Percentiles rank a stretch among this genome's conserved stretches.
phyloP scores from a whole-genome alignment of 441 rosid species.

The Euphorbia neoarborescens region DNA sequence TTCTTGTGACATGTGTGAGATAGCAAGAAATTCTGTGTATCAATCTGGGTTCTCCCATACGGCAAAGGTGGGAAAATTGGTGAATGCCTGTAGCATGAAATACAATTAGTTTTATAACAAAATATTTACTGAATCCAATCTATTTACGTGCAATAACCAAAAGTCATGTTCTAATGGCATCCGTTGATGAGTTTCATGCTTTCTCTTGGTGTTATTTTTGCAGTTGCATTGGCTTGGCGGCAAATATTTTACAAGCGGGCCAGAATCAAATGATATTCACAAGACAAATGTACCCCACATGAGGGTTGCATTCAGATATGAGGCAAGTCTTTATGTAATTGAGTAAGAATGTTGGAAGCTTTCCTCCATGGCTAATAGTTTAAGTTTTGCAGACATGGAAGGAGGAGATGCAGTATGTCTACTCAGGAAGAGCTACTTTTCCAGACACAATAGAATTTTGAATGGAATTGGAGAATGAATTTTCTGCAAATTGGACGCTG shows the following conservation, averaged over 20 bases:
- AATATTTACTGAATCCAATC: background rate
- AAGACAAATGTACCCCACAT: slow-evolving; percentile 54
- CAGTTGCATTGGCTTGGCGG: slow-evolving; percentile 65
- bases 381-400: slow-evolving; percentile 52
- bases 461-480: background rate
- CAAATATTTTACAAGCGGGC: slow-evolving; percentile 44
- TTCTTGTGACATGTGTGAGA: slow-evolving; percentile 63
- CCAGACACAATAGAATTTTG: slow-evolving; percentile 42
- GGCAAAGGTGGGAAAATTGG: slow-evolving; percentile 39
- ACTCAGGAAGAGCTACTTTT: slow-evolving; percentile 34
- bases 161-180: background rate
- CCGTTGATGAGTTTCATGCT: background rate
- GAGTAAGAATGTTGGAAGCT: background rate
- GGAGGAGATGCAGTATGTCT: slow-evolving; percentile 64
- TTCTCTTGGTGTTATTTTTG: background rate
- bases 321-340: slow-evolving; percentile 23
- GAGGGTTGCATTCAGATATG: slow-evolving; percentile 53
- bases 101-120: background rate
- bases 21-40: slow-evolving; percentile 59
- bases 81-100: background rate
- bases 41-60: slow-evolving; percentile 64
- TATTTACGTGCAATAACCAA: background rate
- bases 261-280: slow-evolving; percentile 62
- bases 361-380: slow-evolving; percentile 9
- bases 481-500: background rate